Base-by-base conservation (phyloP, 352 stramenopile species). In the Phytopythium aichiense region DNA sequence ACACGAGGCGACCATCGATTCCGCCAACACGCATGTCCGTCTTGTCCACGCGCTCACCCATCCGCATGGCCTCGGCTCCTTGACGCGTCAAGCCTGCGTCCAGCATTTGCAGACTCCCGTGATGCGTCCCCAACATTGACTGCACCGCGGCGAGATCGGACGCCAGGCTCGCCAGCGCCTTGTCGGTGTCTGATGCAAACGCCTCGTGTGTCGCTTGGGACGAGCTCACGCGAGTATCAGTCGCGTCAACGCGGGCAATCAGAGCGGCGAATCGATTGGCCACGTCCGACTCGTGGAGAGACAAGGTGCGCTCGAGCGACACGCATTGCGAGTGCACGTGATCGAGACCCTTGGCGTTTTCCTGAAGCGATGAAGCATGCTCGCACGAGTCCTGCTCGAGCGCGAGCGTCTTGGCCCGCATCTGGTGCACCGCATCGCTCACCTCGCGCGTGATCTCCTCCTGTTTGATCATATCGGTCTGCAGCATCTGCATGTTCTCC, bases 381-480 rank as follows among this genome's bases (percentile, higher is more conserved):
- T 62, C 59, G 1, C 64, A 57, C 12, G 30, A 56, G 8, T 79
- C 69, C 2, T 35, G 31, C 23, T 79, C 65, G 0, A 79, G 33
- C 20, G 55, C 40, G 1, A 60, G 48, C 2, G 33, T 68, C 22
- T 61, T 74, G 5, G 54, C 61, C 30, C 61, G 73, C 54, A 78
- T 69, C 1, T 67, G 53, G n/a, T 73, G 65, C 23, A 78, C 60
- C 4, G 63, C 60, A n/a, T 63, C 30, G 12, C 46, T 72, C 15
- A 76, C 66, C 22, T 89, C 76, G 0, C 63, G 59, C 2, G 66
- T 68, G 2, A 55, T 38, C 38, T 76, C 73, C 45, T 87, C 78
- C n/a, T 84, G 68, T 4, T 71, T 71, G 42, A 81, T 58, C 68
- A 87, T 69, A 15, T 88, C 76, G 0, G 51, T 66, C 62, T 88